These are phyloP conservation scores for Saccharomycopsis schoenii DNA, from an alignment of 805 yeast genomes.

Conservation along the genomic window DNA sequence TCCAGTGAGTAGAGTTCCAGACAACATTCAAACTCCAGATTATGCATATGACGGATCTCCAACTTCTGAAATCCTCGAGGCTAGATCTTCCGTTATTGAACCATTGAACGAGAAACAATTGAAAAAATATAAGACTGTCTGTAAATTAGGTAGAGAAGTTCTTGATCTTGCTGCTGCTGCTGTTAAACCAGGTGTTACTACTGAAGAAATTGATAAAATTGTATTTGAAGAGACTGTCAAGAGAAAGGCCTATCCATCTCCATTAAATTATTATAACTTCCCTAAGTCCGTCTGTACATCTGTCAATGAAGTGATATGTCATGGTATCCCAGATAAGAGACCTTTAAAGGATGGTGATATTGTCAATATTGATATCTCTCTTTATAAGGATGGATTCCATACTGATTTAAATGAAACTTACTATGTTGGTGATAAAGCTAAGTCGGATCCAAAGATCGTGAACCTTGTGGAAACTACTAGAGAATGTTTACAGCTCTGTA, in stretches of 20 bases:
- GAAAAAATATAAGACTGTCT: conserved; percentile 65
- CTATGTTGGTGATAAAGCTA: conserved; percentile 87
- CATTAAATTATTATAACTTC: conserved; percentile 86
- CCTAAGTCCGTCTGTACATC: conserved; percentile 92
- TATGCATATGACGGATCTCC: conserved; percentile 79
- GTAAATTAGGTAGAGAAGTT: conserved; percentile 74
- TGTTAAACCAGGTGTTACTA: conserved; percentile 79
- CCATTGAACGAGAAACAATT: conserved; percentile 59
- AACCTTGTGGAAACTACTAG: conserved; percentile 87
- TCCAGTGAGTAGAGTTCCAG: conserved; percentile 63
- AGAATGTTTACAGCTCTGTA: conserved; percentile 78
- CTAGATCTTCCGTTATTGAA: conserved; percentile 56
- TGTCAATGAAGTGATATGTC: conserved; percentile 91
- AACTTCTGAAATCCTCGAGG: conserved; percentile 61
- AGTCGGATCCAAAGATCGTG: conserved; percentile 68
- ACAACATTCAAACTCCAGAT: conserved; percentile 65
- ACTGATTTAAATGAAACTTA: conserved; percentile 95
- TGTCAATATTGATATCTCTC: conserved; percentile 78
- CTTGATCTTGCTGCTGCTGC: conserved; percentile 81
- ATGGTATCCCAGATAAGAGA: conserved; percentile 91
- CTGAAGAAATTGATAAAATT: conserved; percentile 81
- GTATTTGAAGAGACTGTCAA: conserved; percentile 84
- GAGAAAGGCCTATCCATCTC: conserved; percentile 89
- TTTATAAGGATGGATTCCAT: conserved; percentile 82
- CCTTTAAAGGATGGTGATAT: conserved; percentile 89